phyloP scores from a whole-genome alignment of 768 basidiomycete genomes.

The Cystofilobasidium bisporidii region DNA sequence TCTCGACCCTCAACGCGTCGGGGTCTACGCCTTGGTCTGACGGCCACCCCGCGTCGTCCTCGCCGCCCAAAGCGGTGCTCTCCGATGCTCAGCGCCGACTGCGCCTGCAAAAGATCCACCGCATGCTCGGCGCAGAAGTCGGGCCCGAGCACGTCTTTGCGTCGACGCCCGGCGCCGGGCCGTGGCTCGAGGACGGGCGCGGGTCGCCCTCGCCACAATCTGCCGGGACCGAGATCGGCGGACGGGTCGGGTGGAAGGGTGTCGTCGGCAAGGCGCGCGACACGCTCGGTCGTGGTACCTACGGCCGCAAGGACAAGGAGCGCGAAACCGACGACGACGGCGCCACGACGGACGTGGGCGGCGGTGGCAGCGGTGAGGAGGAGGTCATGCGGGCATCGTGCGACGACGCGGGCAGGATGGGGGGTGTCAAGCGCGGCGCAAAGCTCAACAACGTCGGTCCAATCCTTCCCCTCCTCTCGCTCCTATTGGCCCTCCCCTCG shows the following conservation, averaged over 20 bases:
- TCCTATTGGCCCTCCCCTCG: no score
- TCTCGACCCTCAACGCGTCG: background rate
- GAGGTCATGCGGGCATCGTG: background rate
- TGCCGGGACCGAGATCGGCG: background rate
- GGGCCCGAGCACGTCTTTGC: conserved; percentile 6
- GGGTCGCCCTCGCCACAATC: no score
- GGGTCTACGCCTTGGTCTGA: background rate
- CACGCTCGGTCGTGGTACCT: background rate
- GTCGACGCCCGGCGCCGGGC: background rate
- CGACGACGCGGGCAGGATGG: background rate
- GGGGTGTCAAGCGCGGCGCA: background rate
- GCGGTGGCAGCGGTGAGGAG: background rate
- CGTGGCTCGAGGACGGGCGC: conserved; percentile 2
- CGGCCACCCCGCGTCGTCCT: background rate
- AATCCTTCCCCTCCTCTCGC: background rate
- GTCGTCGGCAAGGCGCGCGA: background rate
- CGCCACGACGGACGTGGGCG: no score
- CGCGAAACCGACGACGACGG: background rate
- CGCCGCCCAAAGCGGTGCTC: background rate
- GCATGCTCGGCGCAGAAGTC: conserved; percentile 3
- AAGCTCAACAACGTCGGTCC: conserved; percentile 7
- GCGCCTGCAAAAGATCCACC: background rate
- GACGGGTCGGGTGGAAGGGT: background rate
- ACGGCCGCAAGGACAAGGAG: background rate
- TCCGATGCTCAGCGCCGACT: background rate